A percentile compares a stretch with the other conserved stretches of the same genome.
Evolutionary conservation across 139 green algal species (phyloP).

Genomic region (Coelastrella sp.): DNA sequence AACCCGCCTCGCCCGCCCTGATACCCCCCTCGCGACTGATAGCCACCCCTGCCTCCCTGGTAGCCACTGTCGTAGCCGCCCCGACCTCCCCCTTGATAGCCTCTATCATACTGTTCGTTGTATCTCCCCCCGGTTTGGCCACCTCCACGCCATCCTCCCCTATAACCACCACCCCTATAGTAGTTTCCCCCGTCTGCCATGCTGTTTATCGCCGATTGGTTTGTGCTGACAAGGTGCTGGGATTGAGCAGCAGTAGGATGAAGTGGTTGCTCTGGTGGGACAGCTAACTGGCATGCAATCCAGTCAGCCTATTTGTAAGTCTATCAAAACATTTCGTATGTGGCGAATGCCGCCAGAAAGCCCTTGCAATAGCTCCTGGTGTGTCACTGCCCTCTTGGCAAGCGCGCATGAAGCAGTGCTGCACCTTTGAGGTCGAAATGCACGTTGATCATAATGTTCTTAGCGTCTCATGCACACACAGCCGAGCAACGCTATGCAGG

Average conservation of each 20-base stretch:
- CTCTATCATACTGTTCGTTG: not conserved
- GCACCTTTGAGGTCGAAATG: too few relatives aligned
- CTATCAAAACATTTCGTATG: too few relatives aligned
- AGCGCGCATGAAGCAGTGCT: too few relatives aligned
- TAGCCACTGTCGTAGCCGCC: constrained; percentile 21
- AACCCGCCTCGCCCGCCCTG: not conserved
- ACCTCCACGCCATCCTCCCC: constrained; percentile 32
- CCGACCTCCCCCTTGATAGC: not conserved
- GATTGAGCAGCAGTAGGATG: not conserved
- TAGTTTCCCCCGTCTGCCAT: constrained; percentile 27
- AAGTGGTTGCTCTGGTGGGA: not conserved
- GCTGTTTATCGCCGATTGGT: not conserved
- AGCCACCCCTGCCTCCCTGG: constrained; percentile 33
- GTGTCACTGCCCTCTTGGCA: too few relatives aligned
- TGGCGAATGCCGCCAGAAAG: too few relatives aligned
- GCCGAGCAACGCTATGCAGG: too few relatives aligned
- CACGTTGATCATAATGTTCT: too few relatives aligned
- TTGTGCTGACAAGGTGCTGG: not conserved
- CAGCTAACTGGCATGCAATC: not conserved
- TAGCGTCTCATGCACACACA: too few relatives aligned
- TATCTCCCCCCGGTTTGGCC: not conserved
- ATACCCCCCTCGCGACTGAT: not conserved
- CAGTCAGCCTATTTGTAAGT: not conserved
- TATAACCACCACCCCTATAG: constrained; percentile 14
- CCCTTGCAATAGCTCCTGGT: not conserved